Evolutionary conservation across 169 alveolate species (phyloP).

Genomic region (Eimeria tenella): DNA sequence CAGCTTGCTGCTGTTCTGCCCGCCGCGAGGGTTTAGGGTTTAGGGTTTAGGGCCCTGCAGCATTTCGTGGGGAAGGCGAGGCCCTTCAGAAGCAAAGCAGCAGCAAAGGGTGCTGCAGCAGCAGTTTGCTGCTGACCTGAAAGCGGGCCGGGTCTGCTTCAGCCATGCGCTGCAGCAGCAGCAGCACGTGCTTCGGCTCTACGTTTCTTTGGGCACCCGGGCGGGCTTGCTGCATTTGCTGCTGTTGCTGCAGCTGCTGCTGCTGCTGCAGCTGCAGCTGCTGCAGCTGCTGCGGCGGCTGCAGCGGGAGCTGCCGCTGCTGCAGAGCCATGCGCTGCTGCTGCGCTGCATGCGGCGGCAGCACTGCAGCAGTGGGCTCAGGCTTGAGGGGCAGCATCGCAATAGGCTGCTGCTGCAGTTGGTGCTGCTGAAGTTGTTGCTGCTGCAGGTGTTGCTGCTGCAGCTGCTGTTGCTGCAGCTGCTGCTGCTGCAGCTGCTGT

Average conservation of each 20-base stretch:
- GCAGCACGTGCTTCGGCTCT: conserved; percentile 11
- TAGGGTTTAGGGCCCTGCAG: too few species aligned
- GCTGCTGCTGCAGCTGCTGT: conserved; percentile 19
- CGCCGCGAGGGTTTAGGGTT: too few species aligned
- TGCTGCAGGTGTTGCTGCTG: too few species aligned
- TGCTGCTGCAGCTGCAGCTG: conserved; percentile 18
- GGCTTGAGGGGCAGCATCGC: neutral
- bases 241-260: conserved; percentile 6
- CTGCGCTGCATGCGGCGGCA: neutral
- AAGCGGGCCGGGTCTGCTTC: conserved; percentile 11
- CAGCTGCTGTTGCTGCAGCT: too few species aligned
- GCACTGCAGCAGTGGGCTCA: neutral
- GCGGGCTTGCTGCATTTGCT: neutral
- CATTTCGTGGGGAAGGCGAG: too few species aligned
- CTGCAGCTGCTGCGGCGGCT: neutral
- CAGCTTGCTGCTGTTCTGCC: too few species aligned
- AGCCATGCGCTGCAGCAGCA: conserved; percentile 25
- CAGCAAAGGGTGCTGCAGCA: neutral
- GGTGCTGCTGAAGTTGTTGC: conserved; percentile 3
- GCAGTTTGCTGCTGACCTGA: too few species aligned
- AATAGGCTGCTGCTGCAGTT: neutral
- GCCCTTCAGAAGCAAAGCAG: too few species aligned
- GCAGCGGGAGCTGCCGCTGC: too few species aligned
- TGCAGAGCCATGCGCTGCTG: too few species aligned
- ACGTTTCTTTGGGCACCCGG: neutral